phyloP scores from a whole-genome alignment of 805 yeast genomes.

The Ogataea corticis region DNA sequence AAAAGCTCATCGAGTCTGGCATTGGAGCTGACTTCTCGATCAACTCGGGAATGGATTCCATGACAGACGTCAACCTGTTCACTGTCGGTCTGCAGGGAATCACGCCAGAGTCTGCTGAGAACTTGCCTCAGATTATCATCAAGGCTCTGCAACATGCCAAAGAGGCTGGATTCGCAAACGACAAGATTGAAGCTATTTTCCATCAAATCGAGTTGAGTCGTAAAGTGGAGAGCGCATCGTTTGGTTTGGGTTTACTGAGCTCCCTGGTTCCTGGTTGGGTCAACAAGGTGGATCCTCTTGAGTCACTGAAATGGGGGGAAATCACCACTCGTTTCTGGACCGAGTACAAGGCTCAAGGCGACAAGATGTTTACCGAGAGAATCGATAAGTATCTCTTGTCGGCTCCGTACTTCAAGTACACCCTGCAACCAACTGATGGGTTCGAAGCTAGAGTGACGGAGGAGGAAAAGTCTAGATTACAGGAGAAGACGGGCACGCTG shows the following conservation, averaged over 20 bases:
- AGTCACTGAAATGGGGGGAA: constrained; percentile 62
- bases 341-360: constrained; percentile 55
- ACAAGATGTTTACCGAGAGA: constrained; percentile 58
- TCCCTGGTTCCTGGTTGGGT: constrained; percentile 84
- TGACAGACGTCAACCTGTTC: constrained; percentile 74
- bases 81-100: constrained; percentile 87
- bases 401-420: constrained; percentile 65
- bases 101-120: constrained; percentile 43
- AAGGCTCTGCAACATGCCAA: constrained; percentile 47
- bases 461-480: constrained; percentile 60
- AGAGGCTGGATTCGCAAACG: constrained; percentile 48
- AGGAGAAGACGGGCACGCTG: constrained; percentile 42
- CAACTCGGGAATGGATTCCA: constrained; percentile 83
- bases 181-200: constrained; percentile 78
- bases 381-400: constrained; percentile 53
- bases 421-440: constrained; percentile 68
- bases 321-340: constrained; percentile 58
- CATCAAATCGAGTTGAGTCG: constrained; percentile 84
- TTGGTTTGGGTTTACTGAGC: constrained; percentile 77
- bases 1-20: constrained; percentile 81
- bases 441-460: constrained; percentile 50
- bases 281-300: constrained; percentile 76
- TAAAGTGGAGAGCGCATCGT: constrained; percentile 86
- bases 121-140: constrained; percentile 48
- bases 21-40: constrained; percentile 83